Conservation (phyloP, 331 rosid species). For the Rhamnella rubrinervis region DNA sequence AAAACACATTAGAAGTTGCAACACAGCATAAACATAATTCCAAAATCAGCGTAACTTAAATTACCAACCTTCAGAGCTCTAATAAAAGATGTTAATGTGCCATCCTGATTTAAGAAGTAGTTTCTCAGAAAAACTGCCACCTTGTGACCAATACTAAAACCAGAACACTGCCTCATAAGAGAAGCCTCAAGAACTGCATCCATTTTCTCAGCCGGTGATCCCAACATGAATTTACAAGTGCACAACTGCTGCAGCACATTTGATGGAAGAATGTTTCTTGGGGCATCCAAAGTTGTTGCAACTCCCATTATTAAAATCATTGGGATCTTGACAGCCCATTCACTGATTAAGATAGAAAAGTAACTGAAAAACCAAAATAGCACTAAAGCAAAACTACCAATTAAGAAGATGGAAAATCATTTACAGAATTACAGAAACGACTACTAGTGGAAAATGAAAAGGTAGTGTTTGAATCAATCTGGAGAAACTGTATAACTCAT, state of each 20-base stretch:
- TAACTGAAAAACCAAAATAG: conserved; percentile 11
- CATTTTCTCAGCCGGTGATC: conserved; percentile 83
- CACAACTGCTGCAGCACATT: conserved; percentile 70
- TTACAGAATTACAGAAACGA: background rate
- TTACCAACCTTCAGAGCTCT: conserved; percentile 85
- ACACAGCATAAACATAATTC: conserved; percentile 1
- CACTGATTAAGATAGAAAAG: conserved; percentile 48
- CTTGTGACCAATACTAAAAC: conserved; percentile 70
- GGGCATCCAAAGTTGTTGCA: conserved; percentile 77
- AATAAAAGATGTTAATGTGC: conserved; percentile 79
- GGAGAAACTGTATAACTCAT: background rate
- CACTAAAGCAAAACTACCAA: conserved; percentile 3
- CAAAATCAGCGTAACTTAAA: conserved; percentile 20
- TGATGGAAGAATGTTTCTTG: conserved; percentile 58
- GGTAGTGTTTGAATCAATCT: background rate
- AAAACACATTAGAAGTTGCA: conserved; percentile 3
- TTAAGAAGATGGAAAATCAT: background rate
- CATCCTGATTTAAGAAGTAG: conserved; percentile 87
- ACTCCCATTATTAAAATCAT: conserved; percentile 83
- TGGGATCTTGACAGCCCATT: conserved; percentile 88
- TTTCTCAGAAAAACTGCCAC: conserved; percentile 79
- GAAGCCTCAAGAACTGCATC: conserved; percentile 87
- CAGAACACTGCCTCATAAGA: conserved; percentile 64
- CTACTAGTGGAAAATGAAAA: background rate
- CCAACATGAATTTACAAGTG: conserved; percentile 58